Evolutionary conservation across 2,329 filamentous ascomycete genomes (phyloP).

Genomic region (Trichoderma koningii): DNA sequence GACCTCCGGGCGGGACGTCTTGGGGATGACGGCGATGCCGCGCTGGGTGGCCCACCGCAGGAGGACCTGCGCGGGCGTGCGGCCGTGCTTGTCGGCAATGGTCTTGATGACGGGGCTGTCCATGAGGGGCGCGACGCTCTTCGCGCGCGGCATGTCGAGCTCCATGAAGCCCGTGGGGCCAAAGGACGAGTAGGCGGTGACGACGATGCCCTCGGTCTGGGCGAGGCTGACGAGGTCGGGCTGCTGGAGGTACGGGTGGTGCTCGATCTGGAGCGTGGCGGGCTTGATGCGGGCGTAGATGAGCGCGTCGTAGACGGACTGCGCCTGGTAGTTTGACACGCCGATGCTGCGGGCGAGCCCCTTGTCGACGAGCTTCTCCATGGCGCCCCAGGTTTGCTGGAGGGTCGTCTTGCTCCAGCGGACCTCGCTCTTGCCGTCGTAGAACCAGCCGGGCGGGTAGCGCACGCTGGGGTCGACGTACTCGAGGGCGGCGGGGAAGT

Average conservation of each 20-base stretch:
- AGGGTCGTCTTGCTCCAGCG: constrained; percentile 68
- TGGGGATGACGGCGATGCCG: constrained; percentile 78
- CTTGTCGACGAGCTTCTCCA: constrained; percentile 72
- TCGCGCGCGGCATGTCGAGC: constrained; percentile 63
- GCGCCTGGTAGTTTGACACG: constrained; percentile 79
- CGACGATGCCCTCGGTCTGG: constrained; percentile 67
- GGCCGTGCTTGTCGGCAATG: constrained; percentile 69
- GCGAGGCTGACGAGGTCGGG: constrained; percentile 68
- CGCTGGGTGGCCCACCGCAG: constrained; percentile 87
- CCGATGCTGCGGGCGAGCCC: constrained; percentile 74
- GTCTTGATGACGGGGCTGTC: constrained; percentile 65
- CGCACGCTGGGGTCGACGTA: constrained; percentile 78
- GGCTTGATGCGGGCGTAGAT: constrained; percentile 74
- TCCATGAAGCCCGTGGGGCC: constrained; percentile 78
- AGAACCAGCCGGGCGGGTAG: constrained; percentile 79
- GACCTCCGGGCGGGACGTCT: constrained; percentile 59
- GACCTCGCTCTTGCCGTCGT: constrained; percentile 63
- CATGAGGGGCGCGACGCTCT: constrained; percentile 68
- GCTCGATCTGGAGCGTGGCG: constrained; percentile 82
- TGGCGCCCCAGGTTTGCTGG: constrained; percentile 79
- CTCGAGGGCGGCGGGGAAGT: constrained; percentile 85
- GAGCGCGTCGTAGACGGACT: constrained; percentile 76
- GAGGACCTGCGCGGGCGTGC: constrained; percentile 77
- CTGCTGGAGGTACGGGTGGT: constrained; percentile 87
- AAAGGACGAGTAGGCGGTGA: constrained; percentile 85